phyloP scores from a whole-genome alignment of 805 yeast genomes.

The Candida krabiensis region DNA sequence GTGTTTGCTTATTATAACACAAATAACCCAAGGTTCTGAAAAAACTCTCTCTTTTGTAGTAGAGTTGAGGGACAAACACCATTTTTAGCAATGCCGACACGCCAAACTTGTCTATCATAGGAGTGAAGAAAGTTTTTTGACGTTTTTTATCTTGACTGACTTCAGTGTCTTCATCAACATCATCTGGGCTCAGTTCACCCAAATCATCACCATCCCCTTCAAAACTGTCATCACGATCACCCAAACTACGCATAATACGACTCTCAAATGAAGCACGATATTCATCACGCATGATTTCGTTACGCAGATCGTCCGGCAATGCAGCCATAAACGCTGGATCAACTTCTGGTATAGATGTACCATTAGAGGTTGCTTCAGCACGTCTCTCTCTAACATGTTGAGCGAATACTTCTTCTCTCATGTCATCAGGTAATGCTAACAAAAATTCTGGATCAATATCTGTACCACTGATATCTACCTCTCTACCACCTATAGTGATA shows the following conservation, averaged over 20 bases:
- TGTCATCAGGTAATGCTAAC: slow-evolving; percentile 87
- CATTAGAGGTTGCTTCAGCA: slow-evolving; percentile 46
- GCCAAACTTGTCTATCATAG: slow-evolving; percentile 74
- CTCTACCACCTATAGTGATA: slow-evolving; percentile 73
- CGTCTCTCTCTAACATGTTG: slow-evolving; percentile 80
- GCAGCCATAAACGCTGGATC: slow-evolving; percentile 82
- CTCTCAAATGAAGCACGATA: slow-evolving; percentile 15
- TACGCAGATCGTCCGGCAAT: slow-evolving; percentile 52
- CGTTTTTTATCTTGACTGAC: slow-evolving; percentile 26
- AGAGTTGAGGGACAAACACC: slow-evolving; percentile 70
- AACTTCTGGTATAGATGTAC: slow-evolving; percentile 57
- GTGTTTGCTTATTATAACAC: slow-evolving; percentile 74
- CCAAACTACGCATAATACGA: slow-evolving; percentile 17
- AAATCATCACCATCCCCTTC: slow-evolving; percentile 23
- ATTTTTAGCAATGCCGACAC: slow-evolving; percentile 70
- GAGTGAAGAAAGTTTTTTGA: slow-evolving; percentile 49
- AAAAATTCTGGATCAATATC: slow-evolving; percentile 91
- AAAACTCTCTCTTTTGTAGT: slow-evolving; percentile 58
- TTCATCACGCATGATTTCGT: slow-evolving; percentile 32
- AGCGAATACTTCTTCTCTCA: slow-evolving; percentile 88
- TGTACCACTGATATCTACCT: slow-evolving; percentile 83
- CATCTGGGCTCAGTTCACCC: slow-evolving; percentile 19
- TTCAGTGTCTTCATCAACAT: slow-evolving; percentile 11
- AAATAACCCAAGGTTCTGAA: slow-evolving; percentile 65
- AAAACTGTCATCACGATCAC: slow-evolving; percentile 9